A percentile compares a stretch with the other conserved stretches of the same genome.
phyloP scores from a whole-genome alignment of 441 rosid species.

The Gossypium aridum region DNA sequence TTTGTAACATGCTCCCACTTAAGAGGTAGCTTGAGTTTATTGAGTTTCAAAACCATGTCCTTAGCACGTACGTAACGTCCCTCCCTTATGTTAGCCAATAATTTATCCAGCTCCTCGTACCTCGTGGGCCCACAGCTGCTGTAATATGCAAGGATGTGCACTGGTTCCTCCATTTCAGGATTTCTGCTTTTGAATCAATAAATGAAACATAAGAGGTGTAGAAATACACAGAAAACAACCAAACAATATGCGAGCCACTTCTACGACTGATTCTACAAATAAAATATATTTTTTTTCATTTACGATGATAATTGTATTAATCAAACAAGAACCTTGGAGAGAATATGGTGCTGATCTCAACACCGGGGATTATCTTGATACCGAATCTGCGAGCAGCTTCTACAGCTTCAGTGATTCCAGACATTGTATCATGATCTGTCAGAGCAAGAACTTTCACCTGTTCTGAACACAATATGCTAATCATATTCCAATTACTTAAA shows the following conservation, averaged over 20 bases:
- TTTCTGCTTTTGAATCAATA: slow-evolving; percentile 29
- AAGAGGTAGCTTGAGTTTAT: slow-evolving; percentile 73
- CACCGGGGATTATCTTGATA: slow-evolving; percentile 83
- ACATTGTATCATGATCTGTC: slow-evolving; percentile 90
- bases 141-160: slow-evolving; percentile 91
- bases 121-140: slow-evolving; percentile 72
- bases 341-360: slow-evolving; percentile 85
- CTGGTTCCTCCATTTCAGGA: slow-evolving; percentile 65
- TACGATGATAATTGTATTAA: background rate
- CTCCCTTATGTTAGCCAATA: slow-evolving; percentile 68
- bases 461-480: slow-evolving; percentile 32
- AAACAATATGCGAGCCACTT: background rate
- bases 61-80: slow-evolving; percentile 81
- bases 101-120: slow-evolving; percentile 55
- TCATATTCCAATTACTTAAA: slow-evolving; percentile 18
- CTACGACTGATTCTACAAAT: background rate
- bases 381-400: slow-evolving; percentile 69
- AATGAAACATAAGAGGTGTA: slow-evolving; percentile 9
- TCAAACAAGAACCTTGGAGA: slow-evolving; percentile 45
- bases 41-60: slow-evolving; percentile 65
- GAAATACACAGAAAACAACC: background rate
- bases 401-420: slow-evolving; percentile 81
- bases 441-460: slow-evolving; percentile 94
- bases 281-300: background rate
- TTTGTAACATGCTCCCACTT: slow-evolving; percentile 82